Evolutionary conservation across 495 filamentous ascomycete species (phyloP).

Genomic region (Staphylotrichum tortipilum): DNA sequence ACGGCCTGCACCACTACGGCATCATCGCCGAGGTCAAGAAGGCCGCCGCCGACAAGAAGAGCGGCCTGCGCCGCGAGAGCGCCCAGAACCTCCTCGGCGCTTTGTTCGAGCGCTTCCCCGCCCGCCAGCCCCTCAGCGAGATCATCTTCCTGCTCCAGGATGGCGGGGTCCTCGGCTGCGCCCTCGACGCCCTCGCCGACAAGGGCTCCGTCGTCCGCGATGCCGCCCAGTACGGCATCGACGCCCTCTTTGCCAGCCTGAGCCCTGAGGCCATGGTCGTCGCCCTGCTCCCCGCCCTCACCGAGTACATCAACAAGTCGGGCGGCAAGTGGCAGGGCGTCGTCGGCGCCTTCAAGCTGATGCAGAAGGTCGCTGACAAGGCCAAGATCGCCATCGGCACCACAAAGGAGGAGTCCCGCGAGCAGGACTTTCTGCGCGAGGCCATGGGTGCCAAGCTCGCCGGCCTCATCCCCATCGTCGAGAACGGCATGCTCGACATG

Average conservation of each 20-base stretch:
- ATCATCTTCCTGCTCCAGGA: slow-evolving; percentile 71
- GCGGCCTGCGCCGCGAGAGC: slow-evolving; percentile 73
- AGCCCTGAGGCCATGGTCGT: slow-evolving; percentile 72
- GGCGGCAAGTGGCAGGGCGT: slow-evolving; percentile 94
- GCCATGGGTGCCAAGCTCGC: slow-evolving; percentile 89
- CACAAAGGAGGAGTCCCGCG: slow-evolving; percentile 66
- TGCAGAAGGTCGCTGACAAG: slow-evolving; percentile 88
- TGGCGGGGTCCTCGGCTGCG: slow-evolving; percentile 59
- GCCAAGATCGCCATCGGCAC: slow-evolving; percentile 73
- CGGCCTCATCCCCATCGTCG: slow-evolving; percentile 81
- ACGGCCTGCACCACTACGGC: slow-evolving; percentile 65
- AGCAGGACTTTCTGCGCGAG: slow-evolving; percentile 82
- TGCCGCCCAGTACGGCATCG: slow-evolving; percentile 86
- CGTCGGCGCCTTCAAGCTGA: slow-evolving; percentile 69
- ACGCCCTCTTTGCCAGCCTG: slow-evolving; percentile 73
- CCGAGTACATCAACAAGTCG: slow-evolving; percentile 64
- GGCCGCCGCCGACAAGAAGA: slow-evolving; percentile 91
- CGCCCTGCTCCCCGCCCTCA: slow-evolving; percentile 65
- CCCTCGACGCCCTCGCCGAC: slow-evolving; percentile 81
- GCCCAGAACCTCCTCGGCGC: slow-evolving; percentile 93
- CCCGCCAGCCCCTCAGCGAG: slow-evolving; percentile 69
- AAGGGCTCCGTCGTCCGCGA: slow-evolving; percentile 85
- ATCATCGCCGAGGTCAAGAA: slow-evolving; percentile 67
- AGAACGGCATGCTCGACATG: slow-evolving; percentile 91
- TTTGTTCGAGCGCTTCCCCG: slow-evolving; percentile 80